Evolutionary conservation across 176 grass and related monocot genomes (phyloP).

Genomic region (Pharus latifolius): DNA sequence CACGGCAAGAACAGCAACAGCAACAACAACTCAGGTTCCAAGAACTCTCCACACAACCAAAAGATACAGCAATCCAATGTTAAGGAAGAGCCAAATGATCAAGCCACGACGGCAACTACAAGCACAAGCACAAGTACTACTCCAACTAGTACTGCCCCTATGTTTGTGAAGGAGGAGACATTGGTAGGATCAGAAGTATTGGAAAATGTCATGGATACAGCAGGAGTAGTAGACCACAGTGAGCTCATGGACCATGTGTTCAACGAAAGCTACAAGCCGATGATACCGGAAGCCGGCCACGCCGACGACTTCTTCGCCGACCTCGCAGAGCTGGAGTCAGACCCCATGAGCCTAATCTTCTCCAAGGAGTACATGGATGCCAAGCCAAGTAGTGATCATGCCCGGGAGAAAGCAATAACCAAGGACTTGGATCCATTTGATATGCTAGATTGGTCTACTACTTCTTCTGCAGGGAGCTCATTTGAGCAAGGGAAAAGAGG

Average conservation of each 20-base stretch:
- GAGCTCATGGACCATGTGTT: slow-evolving; percentile 55
- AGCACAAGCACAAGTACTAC: slow-evolving; percentile 4
- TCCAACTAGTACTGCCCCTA: background rate
- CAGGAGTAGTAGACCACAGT: slow-evolving; percentile 16
- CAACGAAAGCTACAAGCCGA: slow-evolving; percentile 49
- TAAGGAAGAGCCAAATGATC: slow-evolving; percentile 48
- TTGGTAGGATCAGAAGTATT: slow-evolving; percentile 30
- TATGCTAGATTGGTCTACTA: slow-evolving; percentile 66
- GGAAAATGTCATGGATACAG: slow-evolving; percentile 33
- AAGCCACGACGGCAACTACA: slow-evolving; percentile 1
- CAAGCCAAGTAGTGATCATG: slow-evolving; percentile 26
- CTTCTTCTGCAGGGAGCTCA: slow-evolving; percentile 34
- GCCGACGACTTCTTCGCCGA: slow-evolving; percentile 75
- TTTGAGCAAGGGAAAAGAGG: slow-evolving; percentile 46
- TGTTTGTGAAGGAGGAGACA: slow-evolving; percentile 33
- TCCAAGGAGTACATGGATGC: slow-evolving; percentile 74
- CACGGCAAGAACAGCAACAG: slow-evolving; percentile 40
- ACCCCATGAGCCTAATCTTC: slow-evolving; percentile 88
- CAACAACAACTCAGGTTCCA: slow-evolving; percentile 40
- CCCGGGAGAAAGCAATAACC: slow-evolving; percentile 26
- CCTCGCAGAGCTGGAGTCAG: slow-evolving; percentile 68
- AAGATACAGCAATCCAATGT: slow-evolving; percentile 22
- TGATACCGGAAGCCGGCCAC: slow-evolving; percentile 61
- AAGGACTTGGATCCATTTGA: slow-evolving; percentile 55
- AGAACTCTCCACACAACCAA: slow-evolving; percentile 32